phyloP scores from a whole-genome alignment of 2,329 filamentous ascomycete species.

The Karstenula rhodostoma region DNA sequence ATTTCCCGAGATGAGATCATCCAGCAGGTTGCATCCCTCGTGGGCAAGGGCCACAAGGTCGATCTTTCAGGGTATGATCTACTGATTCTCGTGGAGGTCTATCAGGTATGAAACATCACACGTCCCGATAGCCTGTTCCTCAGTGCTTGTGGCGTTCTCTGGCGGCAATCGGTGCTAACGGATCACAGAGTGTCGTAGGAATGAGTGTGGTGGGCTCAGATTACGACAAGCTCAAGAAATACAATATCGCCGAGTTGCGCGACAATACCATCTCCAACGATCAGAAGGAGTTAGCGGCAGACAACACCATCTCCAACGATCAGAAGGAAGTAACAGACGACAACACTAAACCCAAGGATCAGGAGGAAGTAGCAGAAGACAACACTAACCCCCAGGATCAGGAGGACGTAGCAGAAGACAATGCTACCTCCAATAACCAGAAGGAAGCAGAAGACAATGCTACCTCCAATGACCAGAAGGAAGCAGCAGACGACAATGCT shows the following conservation, averaged over 20 bases:
- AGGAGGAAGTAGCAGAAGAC: too few relatives aligned
- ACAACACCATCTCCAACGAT: too few relatives aligned
- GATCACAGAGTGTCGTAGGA: constrained; percentile 71
- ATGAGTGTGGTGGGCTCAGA: constrained; percentile 80
- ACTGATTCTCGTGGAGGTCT: constrained; percentile 81
- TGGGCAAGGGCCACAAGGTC: constrained; percentile 75
- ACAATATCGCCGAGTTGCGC: constrained; percentile 80
- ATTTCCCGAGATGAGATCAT: constrained; percentile 75
- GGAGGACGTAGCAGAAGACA: too few relatives aligned
- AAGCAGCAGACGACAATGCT: too few relatives aligned
- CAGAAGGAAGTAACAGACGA: too few relatives aligned
- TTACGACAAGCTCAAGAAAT: constrained; percentile 78
- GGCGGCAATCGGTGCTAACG: constrained; percentile 27
- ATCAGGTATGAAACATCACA: constrained; percentile 66
- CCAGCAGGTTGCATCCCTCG: constrained; percentile 71
- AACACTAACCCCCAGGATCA: too few relatives aligned
- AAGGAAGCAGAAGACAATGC: too few relatives aligned
- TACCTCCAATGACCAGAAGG: too few relatives aligned
- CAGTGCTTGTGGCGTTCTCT: constrained; percentile 12
- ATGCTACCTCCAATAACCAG: too few relatives aligned
- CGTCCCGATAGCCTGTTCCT: constrained; percentile 17
- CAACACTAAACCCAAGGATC: too few relatives aligned
- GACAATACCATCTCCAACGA: constrained; percentile 49
- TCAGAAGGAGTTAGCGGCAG: constrained; percentile 1
- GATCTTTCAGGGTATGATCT: constrained; percentile 80